Evolutionary conservation across 345 rosid species (phyloP), one percentile per base, ranked within the genome.

Genomic region (Sonneratia caseolaris): DNA sequence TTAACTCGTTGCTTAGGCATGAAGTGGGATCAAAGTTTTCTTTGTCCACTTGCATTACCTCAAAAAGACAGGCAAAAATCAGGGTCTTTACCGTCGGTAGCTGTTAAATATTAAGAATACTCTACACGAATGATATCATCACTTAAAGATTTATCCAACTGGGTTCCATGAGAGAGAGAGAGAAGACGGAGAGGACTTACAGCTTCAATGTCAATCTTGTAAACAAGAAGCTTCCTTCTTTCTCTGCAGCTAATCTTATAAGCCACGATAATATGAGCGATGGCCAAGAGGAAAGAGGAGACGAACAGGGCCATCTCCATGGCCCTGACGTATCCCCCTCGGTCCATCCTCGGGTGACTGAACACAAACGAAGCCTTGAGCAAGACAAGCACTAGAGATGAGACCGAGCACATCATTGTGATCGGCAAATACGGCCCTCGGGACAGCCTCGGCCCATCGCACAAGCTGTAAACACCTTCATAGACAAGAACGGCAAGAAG

Each of bases 121-220:
- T 27, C 32, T 27, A 27, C 32, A 27, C 32, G 32, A 27, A 27
- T 27, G 32, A 27, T 27, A 27, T 27, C 16, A 16, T 5, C n/a
- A 5, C 35, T 22, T 37, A 32, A 18, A 59, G 64, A 10, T 9
- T 59, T 59, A 59, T 9, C 27, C 64, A 59, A 11, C 64, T 59
- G 64, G 14, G 36, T 27, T 59, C 64, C n/a, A 59, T 22, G 64
- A 24, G 14, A 22, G 27, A 36, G 27, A 36, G 32, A 27, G 66
- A 66, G 59, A 70, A 49, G 38, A 71, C 8, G 37, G 68, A 73
- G 55, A 24, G 71, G 59, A 84, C 98, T 89, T 84, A 91, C 99
- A 35, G 97, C 91, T 92, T 95, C 99, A 27, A 90, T 91, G 82
- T 91, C 99, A 74, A 95, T 95, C 82, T 87, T 91, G 86, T 84